Base-by-base conservation (phyloP, 495 filamentous ascomycete species). In the Rusavskia elegans region DNA sequence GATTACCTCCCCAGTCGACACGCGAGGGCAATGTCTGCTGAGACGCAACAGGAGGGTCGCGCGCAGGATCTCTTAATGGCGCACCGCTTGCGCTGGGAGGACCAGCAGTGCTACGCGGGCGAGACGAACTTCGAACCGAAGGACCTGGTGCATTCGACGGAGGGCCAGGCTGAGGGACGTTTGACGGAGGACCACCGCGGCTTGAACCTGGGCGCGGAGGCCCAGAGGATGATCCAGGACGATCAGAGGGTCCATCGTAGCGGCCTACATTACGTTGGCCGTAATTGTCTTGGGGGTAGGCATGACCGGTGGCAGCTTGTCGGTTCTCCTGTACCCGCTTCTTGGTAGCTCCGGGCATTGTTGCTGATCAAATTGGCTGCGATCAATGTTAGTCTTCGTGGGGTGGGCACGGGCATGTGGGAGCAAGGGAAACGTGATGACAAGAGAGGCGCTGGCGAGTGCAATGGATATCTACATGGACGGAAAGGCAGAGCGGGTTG, bases 121-220 rank as follows among this genome's bases (percentile, higher is more conserved):
- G 48, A 8, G 48, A 50, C n/a, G 7, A 3, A 5, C 27, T 37
- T 9, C 48, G 48, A 7, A 17, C 30, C 2, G 48, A 50, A 11
- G 7, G 3, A 21, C 19, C 30, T 35, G 48, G n/a, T 7, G 48
- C 16, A 23, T 20, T 21, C 10, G 48, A 39, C 3, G 48, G 30
- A 38, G n/a, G 5, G 16, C 17, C 17, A 6, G 25, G 38, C 1
- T n/a, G 27, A 20, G 50, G 50, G 1, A n/a, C 50, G 21, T 40
- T 51, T 76, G 79, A 36, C 96, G 66, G 20, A 94, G 73, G 11
- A 79, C 76, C 6, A 95, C 81, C 69, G 94, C 8, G 89, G 68
- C 52, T 74, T 81, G 60, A 95, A 84, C 16, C 76, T 71, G 55
- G 64, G 75, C 54, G 69, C 73, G 53, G 78, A 74, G 48, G 64